These are phyloP conservation scores for Aureobasidium sp. DNA, from an alignment of 2,329 filamentous ascomycete genomes.

Conservation along the genomic window DNA sequence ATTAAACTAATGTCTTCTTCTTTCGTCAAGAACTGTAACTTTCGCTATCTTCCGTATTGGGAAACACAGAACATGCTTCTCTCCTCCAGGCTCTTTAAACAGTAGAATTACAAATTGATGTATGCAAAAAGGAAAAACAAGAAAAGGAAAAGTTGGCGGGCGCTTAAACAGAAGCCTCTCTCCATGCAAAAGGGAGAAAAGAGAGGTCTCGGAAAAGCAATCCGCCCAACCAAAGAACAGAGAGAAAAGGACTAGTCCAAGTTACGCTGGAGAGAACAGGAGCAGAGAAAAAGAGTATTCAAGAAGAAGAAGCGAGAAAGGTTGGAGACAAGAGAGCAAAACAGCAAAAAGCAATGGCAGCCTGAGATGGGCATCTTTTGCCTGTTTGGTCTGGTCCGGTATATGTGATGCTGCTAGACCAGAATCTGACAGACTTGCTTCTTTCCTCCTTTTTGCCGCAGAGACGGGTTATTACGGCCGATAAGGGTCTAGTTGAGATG, in stretches of 20 bases:
- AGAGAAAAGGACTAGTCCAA: neutral
- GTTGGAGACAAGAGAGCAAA: neutral
- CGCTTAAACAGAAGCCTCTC: neutral
- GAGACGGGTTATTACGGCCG: neutral
- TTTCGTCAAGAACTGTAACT: neutral
- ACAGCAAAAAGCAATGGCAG: neutral
- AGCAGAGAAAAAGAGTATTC: neutral
- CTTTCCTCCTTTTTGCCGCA: neutral
- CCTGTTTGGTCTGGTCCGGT: neutral
- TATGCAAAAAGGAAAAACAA: neutral
- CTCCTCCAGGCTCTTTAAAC: neutral
- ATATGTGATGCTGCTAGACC: neutral
- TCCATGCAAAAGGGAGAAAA: neutral
- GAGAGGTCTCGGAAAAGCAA: neutral
- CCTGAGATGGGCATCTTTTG: neutral
- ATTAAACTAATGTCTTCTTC: neutral
- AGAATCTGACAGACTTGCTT: neutral
- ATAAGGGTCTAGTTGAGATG: neutral
- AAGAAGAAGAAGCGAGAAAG: neutral
- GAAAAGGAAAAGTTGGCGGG: too few species aligned
- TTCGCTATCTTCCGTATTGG: neutral
- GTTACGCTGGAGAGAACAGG: too few species aligned
- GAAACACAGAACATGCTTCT: neutral
- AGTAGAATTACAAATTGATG: conserved; percentile 2
- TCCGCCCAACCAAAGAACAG: neutral